Evolutionary conservation across 176 grass and related monocot species (phyloP).

Genomic region (Saccharum officinarum): DNA sequence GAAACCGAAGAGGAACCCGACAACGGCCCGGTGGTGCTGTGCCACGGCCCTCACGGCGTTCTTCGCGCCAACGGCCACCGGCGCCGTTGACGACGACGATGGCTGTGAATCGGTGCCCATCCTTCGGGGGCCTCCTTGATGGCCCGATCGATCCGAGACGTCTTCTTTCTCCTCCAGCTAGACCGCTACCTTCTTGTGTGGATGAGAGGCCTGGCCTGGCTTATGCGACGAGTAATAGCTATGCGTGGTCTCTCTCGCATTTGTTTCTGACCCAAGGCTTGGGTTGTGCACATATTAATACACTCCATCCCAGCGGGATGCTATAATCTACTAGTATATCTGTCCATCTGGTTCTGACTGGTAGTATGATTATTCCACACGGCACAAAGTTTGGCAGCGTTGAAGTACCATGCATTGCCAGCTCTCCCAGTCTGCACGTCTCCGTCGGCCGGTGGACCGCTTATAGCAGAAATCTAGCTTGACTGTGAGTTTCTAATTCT

Average conservation of each 20-base stretch:
- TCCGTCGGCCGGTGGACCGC: not conserved
- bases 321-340: not conserved
- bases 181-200: too few relatives aligned
- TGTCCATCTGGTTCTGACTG: conserved; percentile 15
- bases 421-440: conserved; percentile 7
- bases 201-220: not conserved
- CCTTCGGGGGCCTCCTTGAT: not conserved
- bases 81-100: not conserved
- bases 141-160: too few relatives aligned
- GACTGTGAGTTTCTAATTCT: not conserved
- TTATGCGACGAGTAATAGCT: not conserved
- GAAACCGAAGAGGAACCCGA: conserved; percentile 42
- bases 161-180: not conserved
- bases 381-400: not conserved
- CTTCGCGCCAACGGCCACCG: not conserved
- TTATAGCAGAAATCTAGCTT: not conserved
- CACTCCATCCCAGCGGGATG: too few relatives aligned
- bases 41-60: conserved; percentile 20
- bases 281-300: not conserved
- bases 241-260: not conserved
- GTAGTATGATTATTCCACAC: conserved; percentile 13
- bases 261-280: not conserved
- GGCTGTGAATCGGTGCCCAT: conserved; percentile 13
- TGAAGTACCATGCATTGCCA: not conserved
- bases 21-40: conserved; percentile 29